Evolutionary conservation across 1,284 basidiomycete species (phyloP), one percentile per base, ranked within the genome.

Genomic region (Microbotryum saponariae): DNA sequence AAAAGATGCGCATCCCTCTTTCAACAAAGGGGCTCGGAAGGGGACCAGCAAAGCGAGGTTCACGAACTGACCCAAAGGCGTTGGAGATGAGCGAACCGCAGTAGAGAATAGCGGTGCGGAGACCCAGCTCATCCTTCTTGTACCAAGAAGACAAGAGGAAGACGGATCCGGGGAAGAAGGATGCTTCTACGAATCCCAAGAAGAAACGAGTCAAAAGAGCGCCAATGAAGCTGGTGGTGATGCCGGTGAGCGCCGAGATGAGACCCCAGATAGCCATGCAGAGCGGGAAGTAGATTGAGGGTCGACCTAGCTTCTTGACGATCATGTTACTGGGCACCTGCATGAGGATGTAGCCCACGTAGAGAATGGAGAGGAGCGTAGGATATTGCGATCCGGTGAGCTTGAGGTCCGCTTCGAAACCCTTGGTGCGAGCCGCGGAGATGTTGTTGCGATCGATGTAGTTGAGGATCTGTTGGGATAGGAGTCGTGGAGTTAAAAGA

Each of bases 71-170:
- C 2, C 86, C 86, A 72, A 89, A 88, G 2, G 87, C 87, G 75
- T 87, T 88, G 0, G 85, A 85, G 54, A 88, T 79, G n/a, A 67
- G 73, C 14, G 71, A 71, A 20, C 86, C 86, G 8, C 79, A 79
- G 73, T 84, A 87, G 3, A 90, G 78, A 59, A 88, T 79, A 0
- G 85, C 84, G 54, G 83, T 82, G 46, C 88, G 82, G 60, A 88
- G 81, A 0, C 83, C 83, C 7, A 86, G 75, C 61, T 76, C 76
- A 23, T 71, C 69, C 50, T 73, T 72, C 25, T 69, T 74, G 67
- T 77, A 77, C 76, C 77, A 78, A 75, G 85, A 87, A 0, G 86
- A 85, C 20, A 88, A 76, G 31, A 86, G 76, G 74, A 75, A 67
- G 12, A 77, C 61, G 0, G 75, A 73, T 47, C 74, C 74, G 9